Evolutionary conservation across 805 yeast genomes (phyloP), one percentile per base, ranked within the genome.

Genomic region (Ogataea neopini): DNA sequence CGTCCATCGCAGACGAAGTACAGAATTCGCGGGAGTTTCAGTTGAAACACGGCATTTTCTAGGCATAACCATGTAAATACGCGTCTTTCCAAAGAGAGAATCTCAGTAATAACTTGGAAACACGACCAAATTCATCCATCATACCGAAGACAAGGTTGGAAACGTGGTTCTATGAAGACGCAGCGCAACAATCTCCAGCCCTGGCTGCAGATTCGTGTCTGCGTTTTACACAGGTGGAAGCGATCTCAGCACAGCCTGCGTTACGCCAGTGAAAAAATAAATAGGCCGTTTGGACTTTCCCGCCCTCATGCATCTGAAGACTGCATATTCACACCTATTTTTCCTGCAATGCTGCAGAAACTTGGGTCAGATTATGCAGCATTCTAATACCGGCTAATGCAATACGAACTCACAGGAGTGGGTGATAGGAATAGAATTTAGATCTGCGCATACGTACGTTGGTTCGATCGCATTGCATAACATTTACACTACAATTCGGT

Each of bases 331-430:
- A 10, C 22, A 17, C 3, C 23, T 34, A 9, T 15, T 19, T 34
- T 3, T 34, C 4, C 23, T 34, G 23, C 37, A 17, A 34, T 18
- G 37, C 20, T 19, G 37, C 23, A 34, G 23, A 10, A 10, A 34
- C n/a, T 20, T 20, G 37, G 22, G 18, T 28, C 22, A 34, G 7
- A n/a, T 6, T 34, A 34, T 34, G n/a, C 15, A 11, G 19, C 7
- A 13, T 14, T 8, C 18, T 28, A 28, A 32, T 25, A 18, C 33
- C 42, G 4, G 9, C 4, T 25, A 7, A 8, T 6, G 41, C 33
- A 17, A 19, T 39, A n/a, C 23, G 13, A 25, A 22, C 17, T 28
- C 28, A 39, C 42, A 39, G 42, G 42, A 26, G 42, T 9, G 6
- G 14, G 19, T 23, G 15, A 17, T 11, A 15, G 33, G 15, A 13